Conservation (phyloP, 352 stramenopile species). For the Globisporangium barbulae region DNA sequence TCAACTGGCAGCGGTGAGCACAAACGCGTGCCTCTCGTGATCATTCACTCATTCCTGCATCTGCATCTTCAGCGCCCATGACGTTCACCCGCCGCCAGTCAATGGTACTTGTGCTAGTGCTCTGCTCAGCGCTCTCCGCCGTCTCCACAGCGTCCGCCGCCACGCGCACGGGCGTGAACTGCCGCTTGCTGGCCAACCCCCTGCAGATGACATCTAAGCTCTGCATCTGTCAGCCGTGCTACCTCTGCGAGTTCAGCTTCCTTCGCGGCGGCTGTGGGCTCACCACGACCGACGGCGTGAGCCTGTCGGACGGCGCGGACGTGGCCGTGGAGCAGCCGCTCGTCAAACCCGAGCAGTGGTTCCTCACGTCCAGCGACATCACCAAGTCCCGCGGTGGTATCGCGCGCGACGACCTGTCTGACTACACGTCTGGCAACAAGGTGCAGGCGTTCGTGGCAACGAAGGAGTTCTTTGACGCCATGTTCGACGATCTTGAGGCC, state of each 20-base stretch:
- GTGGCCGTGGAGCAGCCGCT: constrained; percentile 30
- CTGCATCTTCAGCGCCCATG: background rate
- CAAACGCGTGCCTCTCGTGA: background rate
- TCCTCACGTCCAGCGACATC: constrained; percentile 58
- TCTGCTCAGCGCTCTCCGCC: background rate
- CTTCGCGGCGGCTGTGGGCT: constrained; percentile 18
- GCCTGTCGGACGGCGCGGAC: constrained; percentile 21
- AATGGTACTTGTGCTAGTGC: background rate
- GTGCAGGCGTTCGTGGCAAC: constrained; percentile 38
- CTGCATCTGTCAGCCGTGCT: constrained; percentile 40
- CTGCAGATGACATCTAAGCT: constrained; percentile 18
- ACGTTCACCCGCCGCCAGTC: background rate
- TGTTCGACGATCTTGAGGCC: constrained; percentile 42
- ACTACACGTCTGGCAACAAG: constrained; percentile 43
- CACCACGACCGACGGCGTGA: constrained; percentile 20
- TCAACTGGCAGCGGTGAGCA: background rate
- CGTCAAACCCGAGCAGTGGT: constrained; percentile 52
- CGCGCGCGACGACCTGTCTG: constrained; percentile 29
- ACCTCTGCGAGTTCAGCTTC: constrained; percentile 31
- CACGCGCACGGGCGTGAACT: constrained; percentile 11
- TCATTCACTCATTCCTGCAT: background rate
- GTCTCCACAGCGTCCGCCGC: too few species aligned
- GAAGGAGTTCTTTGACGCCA: constrained; percentile 42
- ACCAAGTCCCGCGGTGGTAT: constrained; percentile 35
- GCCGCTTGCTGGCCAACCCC: constrained; percentile 8